Conservation (phyloP, 2,329 filamentous ascomycete species). For the Ambrosiella beaveri region DNA sequence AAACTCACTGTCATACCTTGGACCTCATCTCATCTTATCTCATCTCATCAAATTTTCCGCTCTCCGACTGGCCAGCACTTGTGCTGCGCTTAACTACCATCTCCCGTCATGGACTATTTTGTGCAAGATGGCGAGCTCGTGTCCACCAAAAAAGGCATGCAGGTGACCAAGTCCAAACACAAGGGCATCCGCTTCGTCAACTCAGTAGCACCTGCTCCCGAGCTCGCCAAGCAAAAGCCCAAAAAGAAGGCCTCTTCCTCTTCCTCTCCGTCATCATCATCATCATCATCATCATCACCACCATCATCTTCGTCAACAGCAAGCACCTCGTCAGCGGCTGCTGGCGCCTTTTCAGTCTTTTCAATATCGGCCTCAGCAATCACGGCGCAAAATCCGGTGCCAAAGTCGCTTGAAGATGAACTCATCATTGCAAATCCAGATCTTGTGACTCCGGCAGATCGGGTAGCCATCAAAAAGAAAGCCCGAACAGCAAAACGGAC, state of each 20-base stretch:
- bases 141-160: constrained; percentile 23
- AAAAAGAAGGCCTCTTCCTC: not conserved
- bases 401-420: not conserved
- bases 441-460: not conserved
- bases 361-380: constrained; percentile 7
- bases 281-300: not conserved
- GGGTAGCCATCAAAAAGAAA: not conserved
- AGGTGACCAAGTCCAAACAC: constrained; percentile 25
- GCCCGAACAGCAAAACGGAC: constrained; percentile 1
- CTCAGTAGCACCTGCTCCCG: constrained; percentile 15
- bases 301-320: not conserved
- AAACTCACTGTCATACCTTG: not conserved
- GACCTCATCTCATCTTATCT: not conserved
- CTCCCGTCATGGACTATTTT: constrained; percentile 25
- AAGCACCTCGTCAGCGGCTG: not conserved
- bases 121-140: constrained; percentile 22
- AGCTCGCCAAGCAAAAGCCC: not conserved
- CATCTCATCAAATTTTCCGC: not conserved
- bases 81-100: not conserved
- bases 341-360: constrained; percentile 11
- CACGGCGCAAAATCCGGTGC: constrained; percentile 7
- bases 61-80: not conserved
- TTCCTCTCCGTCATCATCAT: not conserved
- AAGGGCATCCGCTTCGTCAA: constrained; percentile 25
- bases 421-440: constrained; percentile 2